These are phyloP conservation scores for Magnolia kwangsiensis DNA, from an alignment of 164 flowering plant genomes.

Conservation along the genomic window DNA sequence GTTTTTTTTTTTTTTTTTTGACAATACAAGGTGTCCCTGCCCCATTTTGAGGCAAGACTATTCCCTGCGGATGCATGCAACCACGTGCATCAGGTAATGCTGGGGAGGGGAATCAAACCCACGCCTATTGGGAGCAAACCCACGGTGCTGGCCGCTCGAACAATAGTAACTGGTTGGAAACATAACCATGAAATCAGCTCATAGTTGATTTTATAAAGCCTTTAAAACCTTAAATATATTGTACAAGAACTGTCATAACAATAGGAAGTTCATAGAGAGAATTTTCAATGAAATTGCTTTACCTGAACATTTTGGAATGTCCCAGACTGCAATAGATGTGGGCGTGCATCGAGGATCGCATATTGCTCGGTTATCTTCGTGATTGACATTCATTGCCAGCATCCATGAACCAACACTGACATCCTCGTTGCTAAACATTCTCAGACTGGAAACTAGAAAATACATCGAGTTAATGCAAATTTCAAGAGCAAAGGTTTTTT, in stretches of 20 bases:
- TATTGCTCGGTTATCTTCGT: conserved; percentile 54
- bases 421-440: conserved; percentile 71
- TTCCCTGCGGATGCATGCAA: too few species aligned
- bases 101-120: too few species aligned
- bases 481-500: not conserved
- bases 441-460: conserved; percentile 39
- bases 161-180: too few species aligned
- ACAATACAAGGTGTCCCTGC: too few species aligned
- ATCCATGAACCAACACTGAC: conserved; percentile 74
- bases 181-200: too few species aligned
- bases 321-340: conserved; percentile 71
- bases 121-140: too few species aligned
- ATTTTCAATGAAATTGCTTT: conserved; percentile 1
- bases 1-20: too few species aligned
- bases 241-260: not conserved
- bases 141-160: too few species aligned
- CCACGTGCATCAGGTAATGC: too few species aligned
- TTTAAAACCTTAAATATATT: not conserved
- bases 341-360: conserved; percentile 65
- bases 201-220: too few species aligned
- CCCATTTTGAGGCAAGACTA: too few species aligned
- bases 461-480: conserved; percentile 6
- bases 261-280: not conserved
- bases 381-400: conserved; percentile 71
- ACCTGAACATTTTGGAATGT: conserved; percentile 76